Evolutionary conservation across 2,329 filamentous ascomycete genomes (phyloP).

Genomic region (Lojkania enalia): DNA sequence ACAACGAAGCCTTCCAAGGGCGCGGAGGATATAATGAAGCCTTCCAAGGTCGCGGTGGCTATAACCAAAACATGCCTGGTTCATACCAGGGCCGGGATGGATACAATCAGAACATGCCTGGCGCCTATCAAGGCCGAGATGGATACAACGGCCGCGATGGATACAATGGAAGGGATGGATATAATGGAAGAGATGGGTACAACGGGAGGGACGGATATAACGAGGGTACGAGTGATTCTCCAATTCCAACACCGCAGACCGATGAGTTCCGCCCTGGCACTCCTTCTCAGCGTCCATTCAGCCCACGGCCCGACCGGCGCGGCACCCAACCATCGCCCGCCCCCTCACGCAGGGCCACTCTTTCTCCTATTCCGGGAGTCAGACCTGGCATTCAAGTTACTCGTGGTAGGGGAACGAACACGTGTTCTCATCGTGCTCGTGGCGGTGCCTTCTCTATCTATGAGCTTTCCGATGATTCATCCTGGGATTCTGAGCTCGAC

Average conservation of each 20-base stretch:
- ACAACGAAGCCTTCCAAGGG: slow-evolving; percentile 22
- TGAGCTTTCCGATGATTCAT: slow-evolving; percentile 42
- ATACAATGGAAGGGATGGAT: slow-evolving; percentile 28
- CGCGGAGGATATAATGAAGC: slow-evolving; percentile 23
- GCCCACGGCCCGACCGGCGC: slow-evolving; percentile 33
- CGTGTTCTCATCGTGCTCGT: slow-evolving; percentile 36
- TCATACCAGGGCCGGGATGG: slow-evolving; percentile 32
- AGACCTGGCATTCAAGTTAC: slow-evolving; percentile 41
- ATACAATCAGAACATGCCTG: slow-evolving; percentile 31
- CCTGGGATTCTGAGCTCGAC: slow-evolving; percentile 48
- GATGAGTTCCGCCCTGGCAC: slow-evolving; percentile 41
- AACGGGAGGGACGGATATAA: slow-evolving; percentile 24
- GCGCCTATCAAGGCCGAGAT: slow-evolving; percentile 32
- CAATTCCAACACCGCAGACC: slow-evolving; percentile 32
- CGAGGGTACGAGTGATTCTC: slow-evolving; percentile 34
- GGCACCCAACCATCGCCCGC: slow-evolving; percentile 26
- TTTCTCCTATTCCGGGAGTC: slow-evolving; percentile 42
- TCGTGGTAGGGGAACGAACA: slow-evolving; percentile 30
- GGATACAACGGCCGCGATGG: slow-evolving; percentile 37
- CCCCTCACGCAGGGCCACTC: slow-evolving; percentile 39
- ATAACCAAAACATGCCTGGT: slow-evolving; percentile 14
- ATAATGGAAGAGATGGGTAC: slow-evolving; percentile 33
- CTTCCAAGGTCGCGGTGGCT: slow-evolving; percentile 32
- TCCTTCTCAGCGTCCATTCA: slow-evolving; percentile 33
- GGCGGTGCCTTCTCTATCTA: slow-evolving; percentile 33